These are phyloP conservation scores for Botrytis fabae DNA, from an alignment of 2,329 filamentous ascomycete genomes.

Conservation along the genomic window DNA sequence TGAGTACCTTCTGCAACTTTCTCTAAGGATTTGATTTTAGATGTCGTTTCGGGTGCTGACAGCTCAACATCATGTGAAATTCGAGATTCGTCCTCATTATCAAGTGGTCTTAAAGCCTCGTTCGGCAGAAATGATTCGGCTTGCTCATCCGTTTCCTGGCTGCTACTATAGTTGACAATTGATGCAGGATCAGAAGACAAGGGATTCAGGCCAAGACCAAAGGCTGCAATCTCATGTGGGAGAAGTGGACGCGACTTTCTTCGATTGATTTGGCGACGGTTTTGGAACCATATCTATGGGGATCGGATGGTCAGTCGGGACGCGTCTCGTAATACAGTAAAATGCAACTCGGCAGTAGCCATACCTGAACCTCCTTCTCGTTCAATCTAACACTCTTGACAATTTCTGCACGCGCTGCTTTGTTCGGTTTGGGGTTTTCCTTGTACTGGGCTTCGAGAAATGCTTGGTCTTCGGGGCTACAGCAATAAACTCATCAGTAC, in stretches of 20 bases:
- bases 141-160: slow-evolving; percentile 29
- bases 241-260: slow-evolving; percentile 83
- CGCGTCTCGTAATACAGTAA: slow-evolving; percentile 24
- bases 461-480: slow-evolving; percentile 82
- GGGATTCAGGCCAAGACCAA: slow-evolving; percentile 50
- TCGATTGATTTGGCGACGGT: slow-evolving; percentile 87
- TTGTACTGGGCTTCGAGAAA: slow-evolving; percentile 84
- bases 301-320: slow-evolving; percentile 8
- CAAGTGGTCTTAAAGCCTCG: slow-evolving; percentile 10
- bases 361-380: slow-evolving; percentile 95
- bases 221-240: slow-evolving; percentile 69
- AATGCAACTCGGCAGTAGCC: slow-evolving; percentile 39
- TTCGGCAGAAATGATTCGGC: slow-evolving; percentile 8
- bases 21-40: not conserved
- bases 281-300: slow-evolving; percentile 95
- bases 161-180: slow-evolving; percentile 31
- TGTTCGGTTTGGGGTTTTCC: slow-evolving; percentile 87
- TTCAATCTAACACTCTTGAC: slow-evolving; percentile 77
- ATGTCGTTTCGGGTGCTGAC: not conserved
- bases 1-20: not conserved
- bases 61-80: not conserved
- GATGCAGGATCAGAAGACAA: slow-evolving; percentile 39
- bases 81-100: slow-evolving; percentile 17
- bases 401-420: slow-evolving; percentile 79
- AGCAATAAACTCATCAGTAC: slow-evolving; percentile 2